Base-by-base conservation (phyloP, 2,329 filamentous ascomycete genomes). In the Diaporthe sp. region DNA sequence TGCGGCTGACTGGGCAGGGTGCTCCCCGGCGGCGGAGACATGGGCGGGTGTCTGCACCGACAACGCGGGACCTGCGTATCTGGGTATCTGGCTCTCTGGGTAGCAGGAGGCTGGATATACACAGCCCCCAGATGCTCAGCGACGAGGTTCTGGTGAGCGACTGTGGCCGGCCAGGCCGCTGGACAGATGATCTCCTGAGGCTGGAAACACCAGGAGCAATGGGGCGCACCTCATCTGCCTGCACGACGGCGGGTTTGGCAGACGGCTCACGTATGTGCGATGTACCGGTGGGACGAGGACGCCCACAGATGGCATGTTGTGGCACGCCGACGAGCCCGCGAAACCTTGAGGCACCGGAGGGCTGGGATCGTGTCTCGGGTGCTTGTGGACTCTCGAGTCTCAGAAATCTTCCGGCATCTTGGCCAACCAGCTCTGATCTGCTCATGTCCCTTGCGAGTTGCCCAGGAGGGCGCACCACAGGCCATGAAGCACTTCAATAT, bases 41-140 rank as follows among this genome's bases (percentile, higher is more conserved):
- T 55, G 20, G 63, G 47, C 31, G 63, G 63, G 63, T 51, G 44
- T 68, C 63, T 51, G 63, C 63, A 68, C 63, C 63, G 63, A 68
- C 44, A 51, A n/a, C 20, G 47, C 31, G 63, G 63, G 63, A 68
- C 17, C 25, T 31, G 60, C 39, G 60, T 17, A 39, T 42, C 6
- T 61, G 22, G 57, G 34, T 42, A 4, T 34, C 34, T 34, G 34
- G 34, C 34, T 34, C 34, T 42, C 6, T 61, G 22, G 57, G 34
- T 42, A 4, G 34, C 34, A 25, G 57, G 34, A 61, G 22, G 34
- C 42, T 49, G 31, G 44, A 68, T 68, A 5, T 25, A 17, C 10
- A 39, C 63, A 68, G 63, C 63, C 63, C 63, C 63, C 47, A 17
- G 7, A 12, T 10, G 28, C 8, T 17, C 63, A 34, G 25, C 25